These are phyloP conservation scores for Akebia trifoliata DNA, from an alignment of 164 flowering plant genomes.

Conservation along the genomic window DNA sequence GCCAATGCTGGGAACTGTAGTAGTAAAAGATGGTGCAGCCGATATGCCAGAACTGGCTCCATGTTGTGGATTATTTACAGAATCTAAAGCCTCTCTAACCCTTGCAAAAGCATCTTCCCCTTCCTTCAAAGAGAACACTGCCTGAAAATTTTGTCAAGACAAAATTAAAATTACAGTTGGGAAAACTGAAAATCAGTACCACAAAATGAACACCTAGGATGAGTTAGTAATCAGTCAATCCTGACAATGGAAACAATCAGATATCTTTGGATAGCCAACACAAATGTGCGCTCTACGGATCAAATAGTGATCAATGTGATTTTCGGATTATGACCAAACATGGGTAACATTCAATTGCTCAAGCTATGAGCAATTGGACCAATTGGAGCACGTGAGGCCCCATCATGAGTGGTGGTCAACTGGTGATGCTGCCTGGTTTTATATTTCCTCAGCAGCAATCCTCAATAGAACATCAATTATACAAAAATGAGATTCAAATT, in stretches of 20 bases:
- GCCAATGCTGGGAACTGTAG: conserved; percentile 18
- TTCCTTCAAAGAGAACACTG: conserved; percentile 35
- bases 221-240: no score
- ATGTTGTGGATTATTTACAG: conserved; percentile 23
- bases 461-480: not conserved
- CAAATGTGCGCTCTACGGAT: no score
- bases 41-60: conserved; percentile 27
- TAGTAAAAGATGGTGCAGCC: conserved; percentile 17
- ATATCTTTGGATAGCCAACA: no score
- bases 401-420: not conserved
- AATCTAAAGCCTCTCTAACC: conserved; percentile 50
- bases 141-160: conserved; percentile 26
- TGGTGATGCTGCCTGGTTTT: not conserved
- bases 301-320: no score
- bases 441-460: not conserved
- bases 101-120: conserved; percentile 32
- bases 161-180: not conserved
- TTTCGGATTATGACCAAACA: no score
- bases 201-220: not conserved
- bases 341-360: not conserved
- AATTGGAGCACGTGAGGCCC: not conserved
- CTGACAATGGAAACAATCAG: no score
- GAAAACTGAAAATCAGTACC: not conserved
- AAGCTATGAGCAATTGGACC: not conserved
- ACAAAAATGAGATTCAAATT: not conserved